Evolutionary conservation across 2,329 filamentous ascomycete species (phyloP).

Genomic region (Stagonosporopsis rhizophila): DNA sequence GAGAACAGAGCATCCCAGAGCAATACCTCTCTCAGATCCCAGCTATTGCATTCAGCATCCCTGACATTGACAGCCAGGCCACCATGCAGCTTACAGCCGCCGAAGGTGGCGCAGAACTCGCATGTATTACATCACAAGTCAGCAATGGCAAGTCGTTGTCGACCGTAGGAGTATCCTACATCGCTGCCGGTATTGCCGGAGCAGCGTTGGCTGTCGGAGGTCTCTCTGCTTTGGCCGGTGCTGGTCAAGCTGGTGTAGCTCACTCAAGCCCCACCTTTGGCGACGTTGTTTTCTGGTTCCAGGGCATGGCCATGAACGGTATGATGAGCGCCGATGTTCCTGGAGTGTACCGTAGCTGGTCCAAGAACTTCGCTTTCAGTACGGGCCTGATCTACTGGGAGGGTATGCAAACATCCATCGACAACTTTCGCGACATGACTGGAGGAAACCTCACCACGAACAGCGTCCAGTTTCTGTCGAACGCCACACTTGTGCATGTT

Average conservation of each 20-base stretch:
- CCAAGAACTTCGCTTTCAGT: conserved; percentile 93
- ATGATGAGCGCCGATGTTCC: conserved; percentile 95
- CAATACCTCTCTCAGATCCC: conserved; percentile 79
- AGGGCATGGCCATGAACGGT: conserved; percentile 91
- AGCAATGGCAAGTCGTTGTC: conserved; percentile 85
- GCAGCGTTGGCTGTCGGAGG: conserved; percentile 78
- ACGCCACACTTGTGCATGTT: conserved; percentile 75
- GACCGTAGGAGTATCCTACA: conserved; percentile 78
- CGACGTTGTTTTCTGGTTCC: conserved; percentile 88
- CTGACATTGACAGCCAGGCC: conserved; percentile 86
- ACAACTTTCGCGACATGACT: conserved; percentile 78
- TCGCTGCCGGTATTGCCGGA: conserved; percentile 84
- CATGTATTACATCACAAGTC: conserved; percentile 82
- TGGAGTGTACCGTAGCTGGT: conserved; percentile 84
- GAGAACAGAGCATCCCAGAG: conserved; percentile 73
- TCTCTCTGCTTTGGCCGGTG: conserved; percentile 69
- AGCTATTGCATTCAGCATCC: conserved; percentile 85
- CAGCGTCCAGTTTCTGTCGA: conserved; percentile 76
- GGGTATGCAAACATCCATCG: conserved; percentile 80
- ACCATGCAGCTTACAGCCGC: conserved; percentile 75
- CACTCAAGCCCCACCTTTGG: conserved; percentile 82
- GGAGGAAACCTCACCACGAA: conserved; percentile 87
- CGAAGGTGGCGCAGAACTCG: conserved; percentile 68
- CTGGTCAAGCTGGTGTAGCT: conserved; percentile 60
- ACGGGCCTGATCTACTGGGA: conserved; percentile 84